These are phyloP conservation scores for Penstemon barbatus DNA, from an alignment of 257 asterid species.

Conservation along the genomic window DNA sequence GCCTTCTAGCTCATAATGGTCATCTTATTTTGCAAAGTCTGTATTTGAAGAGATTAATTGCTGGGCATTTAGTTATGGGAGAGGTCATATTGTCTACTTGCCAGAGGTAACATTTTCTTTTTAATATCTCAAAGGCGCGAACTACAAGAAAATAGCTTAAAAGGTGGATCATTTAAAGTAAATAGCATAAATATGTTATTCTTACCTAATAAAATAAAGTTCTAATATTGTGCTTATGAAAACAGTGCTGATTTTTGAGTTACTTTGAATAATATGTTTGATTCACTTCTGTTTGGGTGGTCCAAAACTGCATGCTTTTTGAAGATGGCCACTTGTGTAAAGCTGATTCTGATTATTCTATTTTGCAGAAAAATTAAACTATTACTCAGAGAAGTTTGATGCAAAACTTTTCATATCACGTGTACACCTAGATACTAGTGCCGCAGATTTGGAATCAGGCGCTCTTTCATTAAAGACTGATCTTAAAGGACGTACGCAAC, in stretches of 20 bases:
- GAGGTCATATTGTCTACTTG: slow-evolving; percentile 2
- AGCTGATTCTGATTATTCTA: slow-evolving; percentile 28
- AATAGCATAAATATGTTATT: slow-evolving; percentile 6
- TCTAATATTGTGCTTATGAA: not conserved
- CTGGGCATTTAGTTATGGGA: slow-evolving; percentile 15
- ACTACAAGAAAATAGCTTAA: slow-evolving; percentile 14
- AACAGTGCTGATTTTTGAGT: slow-evolving; percentile 16
- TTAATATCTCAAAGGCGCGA: slow-evolving; percentile 8
- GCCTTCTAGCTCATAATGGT: not conserved
- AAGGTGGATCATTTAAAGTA: slow-evolving; percentile 10
- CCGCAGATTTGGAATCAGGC: slow-evolving; percentile 87
- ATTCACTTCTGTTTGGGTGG: slow-evolving; percentile 18
- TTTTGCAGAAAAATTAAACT: slow-evolving; percentile 80
- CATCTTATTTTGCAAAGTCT: slow-evolving; percentile 12
- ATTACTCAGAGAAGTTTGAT: slow-evolving; percentile 85
- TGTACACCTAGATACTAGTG: slow-evolving; percentile 84
- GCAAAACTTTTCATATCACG: slow-evolving; percentile 85
- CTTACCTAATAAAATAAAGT: not conserved
- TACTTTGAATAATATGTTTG: slow-evolving; percentile 17
- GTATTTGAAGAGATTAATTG: slow-evolving; percentile 9
- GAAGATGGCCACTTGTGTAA: slow-evolving; percentile 18
- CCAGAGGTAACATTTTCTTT: slow-evolving; percentile 16
- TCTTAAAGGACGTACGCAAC: slow-evolving; percentile 92
- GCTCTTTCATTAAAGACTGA: slow-evolving; percentile 82
- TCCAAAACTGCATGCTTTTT: slow-evolving; percentile 13